These are phyloP conservation scores for Yamadazyma conglobata DNA, from an alignment of 1,139 yeast genomes.

Conservation along the genomic window DNA sequence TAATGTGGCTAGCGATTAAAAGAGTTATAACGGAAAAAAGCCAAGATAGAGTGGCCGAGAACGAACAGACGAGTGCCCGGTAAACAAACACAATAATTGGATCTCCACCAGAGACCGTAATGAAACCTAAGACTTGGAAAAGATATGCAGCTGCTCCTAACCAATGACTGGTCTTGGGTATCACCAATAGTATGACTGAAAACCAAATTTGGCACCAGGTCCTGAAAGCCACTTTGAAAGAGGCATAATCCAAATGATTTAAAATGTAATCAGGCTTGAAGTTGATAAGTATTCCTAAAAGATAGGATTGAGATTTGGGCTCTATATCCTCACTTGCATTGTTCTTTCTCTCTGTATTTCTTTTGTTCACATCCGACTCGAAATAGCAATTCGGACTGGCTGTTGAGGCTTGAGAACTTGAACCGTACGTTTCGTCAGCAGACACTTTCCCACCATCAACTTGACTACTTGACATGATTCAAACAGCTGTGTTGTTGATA, in stretches of 20 bases:
- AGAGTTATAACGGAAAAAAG: slow-evolving; percentile 22
- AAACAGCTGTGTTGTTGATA: no score
- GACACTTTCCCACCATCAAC: no score
- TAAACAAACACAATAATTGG: slow-evolving; percentile 20
- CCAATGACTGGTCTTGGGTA: slow-evolving; percentile 27
- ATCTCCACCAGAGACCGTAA: slow-evolving; percentile 27
- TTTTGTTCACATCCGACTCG: no score
- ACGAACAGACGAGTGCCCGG: slow-evolving; percentile 16
- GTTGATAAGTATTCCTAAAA: background rate
- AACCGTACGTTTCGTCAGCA: no score
- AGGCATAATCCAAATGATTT: slow-evolving; percentile 24
- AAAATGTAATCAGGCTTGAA: slow-evolving; percentile 25
- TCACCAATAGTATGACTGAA: slow-evolving; percentile 23
- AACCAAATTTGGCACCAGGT: slow-evolving; percentile 31
- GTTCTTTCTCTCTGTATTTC: no score
- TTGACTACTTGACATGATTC: no score
- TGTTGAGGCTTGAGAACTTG: no score
- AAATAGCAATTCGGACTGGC: no score
- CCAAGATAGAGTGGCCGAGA: slow-evolving; percentile 23
- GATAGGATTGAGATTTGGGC: no score
- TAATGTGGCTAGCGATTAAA: slow-evolving; percentile 23
- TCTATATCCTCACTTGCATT: no score
- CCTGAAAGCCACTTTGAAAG: slow-evolving; percentile 24
- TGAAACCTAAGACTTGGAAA: slow-evolving; percentile 27
- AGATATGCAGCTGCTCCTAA: slow-evolving; percentile 30